Evolutionary conservation across 2,329 filamentous ascomycete genomes (phyloP).

Genomic region (Pestalotiopsis sp.): DNA sequence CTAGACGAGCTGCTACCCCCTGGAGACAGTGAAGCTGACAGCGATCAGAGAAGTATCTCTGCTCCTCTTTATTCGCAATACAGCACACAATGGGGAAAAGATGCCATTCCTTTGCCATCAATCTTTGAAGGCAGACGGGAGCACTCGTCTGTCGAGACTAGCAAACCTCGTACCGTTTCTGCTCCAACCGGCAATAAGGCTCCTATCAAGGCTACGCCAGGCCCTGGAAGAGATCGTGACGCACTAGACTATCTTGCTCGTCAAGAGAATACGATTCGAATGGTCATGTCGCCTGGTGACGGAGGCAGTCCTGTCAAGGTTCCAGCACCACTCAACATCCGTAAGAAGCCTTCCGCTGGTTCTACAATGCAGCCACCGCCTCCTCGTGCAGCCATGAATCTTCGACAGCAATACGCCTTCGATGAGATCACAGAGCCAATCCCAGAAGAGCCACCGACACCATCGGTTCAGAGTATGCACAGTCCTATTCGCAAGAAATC

Average conservation of each 20-base stretch:
- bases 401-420: constrained; percentile 28
- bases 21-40: constrained; percentile 22
- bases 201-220: constrained; percentile 22
- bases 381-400: constrained; percentile 16
- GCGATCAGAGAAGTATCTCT: constrained; percentile 49
- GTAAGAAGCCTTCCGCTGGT: constrained; percentile 34
- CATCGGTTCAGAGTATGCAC: constrained; percentile 19
- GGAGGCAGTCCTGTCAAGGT: constrained; percentile 31
- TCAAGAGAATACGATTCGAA: constrained; percentile 52
- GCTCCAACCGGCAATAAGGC: constrained; percentile 32
- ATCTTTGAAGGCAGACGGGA: constrained; percentile 43
- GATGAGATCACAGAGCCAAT: constrained; percentile 17
- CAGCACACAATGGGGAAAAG: constrained; percentile 34
- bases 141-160: constrained; percentile 16
- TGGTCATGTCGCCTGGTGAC: constrained; percentile 50
- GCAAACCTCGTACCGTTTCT: constrained; percentile 46
- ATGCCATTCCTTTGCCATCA: constrained; percentile 44
- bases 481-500: constrained; percentile 43
- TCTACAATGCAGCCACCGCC: constrained; percentile 12
- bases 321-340: constrained; percentile 41
- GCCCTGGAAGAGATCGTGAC: constrained; percentile 28
- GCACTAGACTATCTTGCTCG: constrained; percentile 46
- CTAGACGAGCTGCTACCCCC: constrained; percentile 15
- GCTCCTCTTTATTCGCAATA: constrained; percentile 48
- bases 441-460: constrained; percentile 18